Evolutionary conservation across 768 basidiomycete species (phyloP).

Genomic region (Russula griseocarnosa): DNA sequence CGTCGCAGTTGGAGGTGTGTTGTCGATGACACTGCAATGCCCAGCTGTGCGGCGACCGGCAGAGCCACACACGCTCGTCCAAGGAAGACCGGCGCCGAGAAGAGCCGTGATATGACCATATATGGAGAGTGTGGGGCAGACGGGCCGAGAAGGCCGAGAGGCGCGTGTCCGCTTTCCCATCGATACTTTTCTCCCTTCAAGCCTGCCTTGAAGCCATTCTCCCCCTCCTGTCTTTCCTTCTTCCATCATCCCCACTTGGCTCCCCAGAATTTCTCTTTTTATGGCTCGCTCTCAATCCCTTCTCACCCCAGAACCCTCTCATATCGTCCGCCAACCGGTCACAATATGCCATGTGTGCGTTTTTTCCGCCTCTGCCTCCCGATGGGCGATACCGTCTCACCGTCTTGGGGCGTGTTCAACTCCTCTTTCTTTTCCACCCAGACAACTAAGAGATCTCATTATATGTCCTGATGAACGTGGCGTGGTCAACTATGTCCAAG

Average conservation of each 20-base stretch:
- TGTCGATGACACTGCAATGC: neutral
- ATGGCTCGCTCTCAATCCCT: constrained; percentile 50
- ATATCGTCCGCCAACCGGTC: constrained; percentile 43
- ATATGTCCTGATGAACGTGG: constrained; percentile 67
- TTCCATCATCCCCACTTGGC: neutral
- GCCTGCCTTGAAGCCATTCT: neutral
- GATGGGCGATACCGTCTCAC: neutral
- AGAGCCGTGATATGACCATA: neutral
- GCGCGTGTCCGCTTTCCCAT: neutral
- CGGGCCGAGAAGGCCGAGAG: too few species aligned
- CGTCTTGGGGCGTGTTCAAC: constrained; percentile 19
- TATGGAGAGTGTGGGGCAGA: neutral
- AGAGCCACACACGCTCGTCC: neutral
- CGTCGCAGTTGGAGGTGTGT: neutral
- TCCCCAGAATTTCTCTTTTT: constrained; percentile 3
- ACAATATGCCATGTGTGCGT: constrained; percentile 60
- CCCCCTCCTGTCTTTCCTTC: neutral
- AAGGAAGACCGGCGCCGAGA: neutral
- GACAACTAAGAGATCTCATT: constrained; percentile 75
- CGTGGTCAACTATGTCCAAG: constrained; percentile 58
- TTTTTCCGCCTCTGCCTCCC: neutral
- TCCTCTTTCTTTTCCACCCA: constrained; percentile 31
- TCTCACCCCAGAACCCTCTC: constrained; percentile 44
- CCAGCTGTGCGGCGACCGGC: neutral
- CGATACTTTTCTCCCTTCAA: neutral